Base-by-base conservation (phyloP, 2,329 filamentous ascomycete species). In the Pyricularia grisea region DNA sequence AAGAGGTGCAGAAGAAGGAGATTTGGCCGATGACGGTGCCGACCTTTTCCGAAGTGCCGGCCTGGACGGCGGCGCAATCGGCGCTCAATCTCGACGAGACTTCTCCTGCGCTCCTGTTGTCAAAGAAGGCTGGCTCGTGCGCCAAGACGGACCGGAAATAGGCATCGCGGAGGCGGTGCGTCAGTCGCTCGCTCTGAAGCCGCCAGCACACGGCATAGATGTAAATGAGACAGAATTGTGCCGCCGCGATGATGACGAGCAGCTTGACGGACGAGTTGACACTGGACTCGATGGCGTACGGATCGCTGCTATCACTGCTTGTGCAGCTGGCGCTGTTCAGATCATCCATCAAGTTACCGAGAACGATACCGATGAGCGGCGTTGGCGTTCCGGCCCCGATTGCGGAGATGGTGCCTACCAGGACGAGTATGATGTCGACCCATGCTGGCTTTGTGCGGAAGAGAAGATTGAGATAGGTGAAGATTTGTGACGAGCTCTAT, bases 41-140 rank as follows among this genome's bases (percentile, higher is more conserved):
- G 20, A 90, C 88, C 75, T 92, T 92, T 76, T 92, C 90, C 1
- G 87, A 88, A 0, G 89, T 90, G 17, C 90, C 90, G 0, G 85
- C 84, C 73, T 90, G 89, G 67, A 92, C 87, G 0, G 86, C 84
- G 70, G 88, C 85, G 42, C 91, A 88, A 73, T 92, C 89, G 68
- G 83, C 82, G 74, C 88, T 88, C 63, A 92, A 83, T 23, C 89
- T 82, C 10, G 87, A 85, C 1, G 86, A 83, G 14, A 91, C 84
- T 75, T 90, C 87, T 20, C 88, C 88, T 0, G 87, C 83, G 65
- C 86, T 84, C 10, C 88, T 80, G 17, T 82, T 82, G 73, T 91
- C 88, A 74, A 90, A 90, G 75, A 86, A 90, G 17, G 86, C 79
- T 0, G 87, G 83, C 69, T 90, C 87, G 74, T 90, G 88, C 66